Percentiles rank a stretch among this genome's conserved stretches.
Evolutionary conservation across 805 yeast species (phyloP).

Genomic region (Ogataea haglerorum): DNA sequence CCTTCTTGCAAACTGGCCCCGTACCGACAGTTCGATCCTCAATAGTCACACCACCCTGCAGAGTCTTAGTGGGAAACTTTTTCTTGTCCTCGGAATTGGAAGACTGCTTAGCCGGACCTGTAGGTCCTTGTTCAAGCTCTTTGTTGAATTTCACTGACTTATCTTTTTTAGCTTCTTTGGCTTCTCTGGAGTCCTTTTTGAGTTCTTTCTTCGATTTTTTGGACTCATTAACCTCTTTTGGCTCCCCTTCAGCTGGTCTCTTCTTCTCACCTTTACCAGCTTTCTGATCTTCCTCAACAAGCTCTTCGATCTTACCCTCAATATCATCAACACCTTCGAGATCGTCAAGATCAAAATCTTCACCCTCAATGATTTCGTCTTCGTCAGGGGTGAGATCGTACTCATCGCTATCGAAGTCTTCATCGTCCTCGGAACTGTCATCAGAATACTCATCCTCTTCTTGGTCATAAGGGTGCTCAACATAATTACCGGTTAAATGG

Average conservation of each 20-base stretch:
- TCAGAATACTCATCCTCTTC: constrained; percentile 51
- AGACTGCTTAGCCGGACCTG: constrained; percentile 37
- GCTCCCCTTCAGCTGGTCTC: constrained; percentile 34
- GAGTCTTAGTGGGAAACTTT: constrained; percentile 69
- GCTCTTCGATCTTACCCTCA: constrained; percentile 70
- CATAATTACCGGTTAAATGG: constrained; percentile 91
- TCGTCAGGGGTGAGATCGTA: constrained; percentile 75
- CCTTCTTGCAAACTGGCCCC: constrained; percentile 84
- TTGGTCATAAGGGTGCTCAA: constrained; percentile 90
- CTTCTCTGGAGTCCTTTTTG: constrained; percentile 24
- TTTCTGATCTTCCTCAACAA: constrained; percentile 55
- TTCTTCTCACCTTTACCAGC: constrained; percentile 10
- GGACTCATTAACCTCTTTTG: constrained; percentile 29
- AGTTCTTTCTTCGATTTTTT: constrained; percentile 14
- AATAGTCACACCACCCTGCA: constrained; percentile 88
- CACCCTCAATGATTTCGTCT: constrained; percentile 55
- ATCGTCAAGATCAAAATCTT: constrained; percentile 55
- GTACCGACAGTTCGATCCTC: constrained; percentile 91
- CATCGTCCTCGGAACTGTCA: constrained; percentile 40
- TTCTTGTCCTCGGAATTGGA: constrained; percentile 32
- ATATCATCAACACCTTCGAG: constrained; percentile 68
- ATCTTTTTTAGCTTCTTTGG: constrained; percentile 37
- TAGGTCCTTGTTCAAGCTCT: constrained; percentile 93
- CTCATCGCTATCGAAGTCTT: constrained; percentile 49
- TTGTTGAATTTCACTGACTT: constrained; percentile 87